Base-by-base conservation (phyloP, 495 filamentous ascomycete genomes). In the Aspergillus cavernicola region DNA sequence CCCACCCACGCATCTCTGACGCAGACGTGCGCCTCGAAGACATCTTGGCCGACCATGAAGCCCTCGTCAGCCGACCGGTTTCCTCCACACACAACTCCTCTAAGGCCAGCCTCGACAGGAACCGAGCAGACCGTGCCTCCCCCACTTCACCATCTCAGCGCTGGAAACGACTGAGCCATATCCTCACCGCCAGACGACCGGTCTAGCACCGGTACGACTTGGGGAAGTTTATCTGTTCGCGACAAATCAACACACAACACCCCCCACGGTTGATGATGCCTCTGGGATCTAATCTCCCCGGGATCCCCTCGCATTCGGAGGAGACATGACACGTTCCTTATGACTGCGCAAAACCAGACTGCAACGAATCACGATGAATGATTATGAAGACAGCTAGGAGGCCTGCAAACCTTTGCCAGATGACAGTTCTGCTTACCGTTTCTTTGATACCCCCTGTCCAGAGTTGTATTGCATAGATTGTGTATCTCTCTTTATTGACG, bases 11-110 rank as follows among this genome's bases (percentile, higher is more conserved):
- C 44, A 66, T 71, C 44, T 76, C 72, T 50, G 67, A 69, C 47
- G 69, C 66, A 9, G 73, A 77, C 44, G 73, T 77, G 42, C 72
- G 70, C n/a, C 71, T 77, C 9, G 73, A 77, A 45, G 73, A 77
- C 35, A 71, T 77, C 57, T 67, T 77, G 32, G 73, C 73, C 42
- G 66, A 73, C 50, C 72, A 77, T 41, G 72, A 77, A 59, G 72
- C 73, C 12, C 63, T 67, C 45, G 56, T 71, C 55, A 68, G 58
- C 50, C 66, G 72, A 33, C 66, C 69, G 3, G 67, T 68, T 40
- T 75, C 73, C 13, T 75, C 72, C 2, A 73, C 73, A 3, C 63
- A 65, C 20, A 70, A 64, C n/a, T 74, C 68, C 20, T 62, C 62
- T 38, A 64, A 63, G 47, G 44, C 47, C 42, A 63, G 60, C 47